These are phyloP conservation scores for Escallonia herrerae DNA, from an alignment of 129 eudicot genomes.

Conservation along the genomic window DNA sequence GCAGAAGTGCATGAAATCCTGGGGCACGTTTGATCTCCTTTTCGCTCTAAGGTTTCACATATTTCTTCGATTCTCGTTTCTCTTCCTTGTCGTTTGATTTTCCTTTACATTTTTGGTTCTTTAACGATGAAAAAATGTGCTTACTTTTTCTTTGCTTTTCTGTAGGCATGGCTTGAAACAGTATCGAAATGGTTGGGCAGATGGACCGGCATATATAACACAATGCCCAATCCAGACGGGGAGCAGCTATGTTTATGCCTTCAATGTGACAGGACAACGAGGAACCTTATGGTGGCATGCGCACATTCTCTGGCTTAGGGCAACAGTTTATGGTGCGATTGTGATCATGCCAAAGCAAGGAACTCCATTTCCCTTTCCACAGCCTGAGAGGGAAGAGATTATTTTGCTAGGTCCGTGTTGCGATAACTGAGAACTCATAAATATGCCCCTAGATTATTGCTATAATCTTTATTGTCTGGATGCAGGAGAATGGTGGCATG, in stretches of 20 bases:
- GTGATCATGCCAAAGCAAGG: constrained; percentile 49
- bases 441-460: neutral
- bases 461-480: neutral
- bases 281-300: constrained; percentile 89
- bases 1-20: no score
- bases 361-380: constrained; percentile 50
- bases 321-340: constrained; percentile 67
- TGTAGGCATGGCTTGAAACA: constrained; percentile 73
- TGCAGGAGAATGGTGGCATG: constrained; percentile 79
- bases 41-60: no score
- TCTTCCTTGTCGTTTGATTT: no score
- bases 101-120: no score
- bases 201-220: constrained; percentile 74
- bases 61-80: no score
- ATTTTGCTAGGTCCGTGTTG: constrained; percentile 32
- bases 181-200: constrained; percentile 63
- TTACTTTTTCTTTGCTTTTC: neutral
- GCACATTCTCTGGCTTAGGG: constrained; percentile 70
- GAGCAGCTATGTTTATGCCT: constrained; percentile 38
- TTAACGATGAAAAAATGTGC: no score
- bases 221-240: constrained; percentile 68
- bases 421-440: neutral
- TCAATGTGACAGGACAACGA: constrained; percentile 60
- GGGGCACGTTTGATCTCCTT: no score
- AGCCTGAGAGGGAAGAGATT: constrained; percentile 36